Evolutionary conservation across 2,329 filamentous ascomycete species (phyloP).

Genomic region (Diaporthe humulicola): DNA sequence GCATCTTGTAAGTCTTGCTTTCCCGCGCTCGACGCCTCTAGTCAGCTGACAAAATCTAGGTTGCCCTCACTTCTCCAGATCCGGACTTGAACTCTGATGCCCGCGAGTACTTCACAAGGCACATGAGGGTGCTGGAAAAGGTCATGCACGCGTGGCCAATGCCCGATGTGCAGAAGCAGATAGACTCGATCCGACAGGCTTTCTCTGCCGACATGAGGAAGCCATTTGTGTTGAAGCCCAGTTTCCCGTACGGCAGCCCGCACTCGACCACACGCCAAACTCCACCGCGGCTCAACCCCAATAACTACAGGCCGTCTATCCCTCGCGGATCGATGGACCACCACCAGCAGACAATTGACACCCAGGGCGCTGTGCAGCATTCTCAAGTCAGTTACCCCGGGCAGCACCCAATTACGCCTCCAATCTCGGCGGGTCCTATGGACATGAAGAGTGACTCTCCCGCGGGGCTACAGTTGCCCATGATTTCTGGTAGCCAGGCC

Average conservation of each 20-base stretch:
- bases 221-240: constrained; percentile 89
- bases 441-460: constrained; percentile 84
- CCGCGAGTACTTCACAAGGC: constrained; percentile 88
- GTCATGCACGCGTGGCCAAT: constrained; percentile 88
- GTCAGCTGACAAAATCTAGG: constrained; percentile 63
- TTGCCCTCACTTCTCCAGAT: constrained; percentile 93
- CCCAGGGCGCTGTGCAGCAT: constrained; percentile 63
- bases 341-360: constrained; percentile 65
- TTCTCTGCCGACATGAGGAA: constrained; percentile 89
- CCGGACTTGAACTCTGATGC: constrained; percentile 88
- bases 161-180: constrained; percentile 90
- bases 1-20: constrained; percentile 78
- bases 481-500: constrained; percentile 67
- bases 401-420: constrained; percentile 81
- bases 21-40: constrained; percentile 24
- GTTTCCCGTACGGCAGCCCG: constrained; percentile 89
- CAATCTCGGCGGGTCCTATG: constrained; percentile 79
- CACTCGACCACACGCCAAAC: constrained; percentile 73
- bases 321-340: constrained; percentile 63
- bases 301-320: constrained; percentile 56
- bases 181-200: constrained; percentile 88
- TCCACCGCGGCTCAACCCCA: constrained; percentile 68
- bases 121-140: constrained; percentile 93
- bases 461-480: constrained; percentile 74
- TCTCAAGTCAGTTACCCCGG: constrained; percentile 75